Conservation (phyloP, 2,329 filamentous ascomycete species). For the Botryotinia calthae region DNA sequence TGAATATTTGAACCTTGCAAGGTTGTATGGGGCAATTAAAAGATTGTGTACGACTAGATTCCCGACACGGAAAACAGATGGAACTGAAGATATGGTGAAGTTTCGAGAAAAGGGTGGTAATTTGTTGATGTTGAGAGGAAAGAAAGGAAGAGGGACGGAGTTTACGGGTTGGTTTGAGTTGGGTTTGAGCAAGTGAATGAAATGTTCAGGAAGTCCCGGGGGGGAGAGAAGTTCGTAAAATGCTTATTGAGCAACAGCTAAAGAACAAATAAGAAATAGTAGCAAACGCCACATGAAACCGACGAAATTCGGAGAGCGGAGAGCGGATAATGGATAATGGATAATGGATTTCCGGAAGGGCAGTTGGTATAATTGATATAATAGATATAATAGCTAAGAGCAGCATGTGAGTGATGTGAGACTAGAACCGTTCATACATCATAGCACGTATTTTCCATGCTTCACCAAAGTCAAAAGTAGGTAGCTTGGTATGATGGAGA, state of each 20-base stretch:
- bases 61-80: not conserved
- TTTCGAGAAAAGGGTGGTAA: not conserved
- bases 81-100: not conserved
- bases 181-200: slow-evolving; percentile 1
- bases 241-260: slow-evolving; percentile 15
- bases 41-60: not conserved
- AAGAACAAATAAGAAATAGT: slow-evolving; percentile 4
- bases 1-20: slow-evolving; percentile 15
- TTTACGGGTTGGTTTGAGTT: not conserved
- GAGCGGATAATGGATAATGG: too few relatives aligned
- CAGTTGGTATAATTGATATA: not conserved
- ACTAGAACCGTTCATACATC: not conserved
- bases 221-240: slow-evolving; percentile 10
- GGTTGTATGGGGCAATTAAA: not conserved
- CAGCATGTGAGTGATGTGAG: not conserved
- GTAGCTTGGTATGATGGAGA: too few relatives aligned
- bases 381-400: not conserved
- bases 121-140: slow-evolving; percentile 4
- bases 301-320: slow-evolving; percentile 1
- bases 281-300: slow-evolving; percentile 21
- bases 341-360: not conserved
- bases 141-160: slow-evolving; percentile 5
- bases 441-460: not conserved
- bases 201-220: not conserved
- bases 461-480: not conserved